These are phyloP conservation scores for Magnaporthiopsis rhizophila DNA, from an alignment of 2,329 filamentous ascomycete genomes.

Conservation along the genomic window DNA sequence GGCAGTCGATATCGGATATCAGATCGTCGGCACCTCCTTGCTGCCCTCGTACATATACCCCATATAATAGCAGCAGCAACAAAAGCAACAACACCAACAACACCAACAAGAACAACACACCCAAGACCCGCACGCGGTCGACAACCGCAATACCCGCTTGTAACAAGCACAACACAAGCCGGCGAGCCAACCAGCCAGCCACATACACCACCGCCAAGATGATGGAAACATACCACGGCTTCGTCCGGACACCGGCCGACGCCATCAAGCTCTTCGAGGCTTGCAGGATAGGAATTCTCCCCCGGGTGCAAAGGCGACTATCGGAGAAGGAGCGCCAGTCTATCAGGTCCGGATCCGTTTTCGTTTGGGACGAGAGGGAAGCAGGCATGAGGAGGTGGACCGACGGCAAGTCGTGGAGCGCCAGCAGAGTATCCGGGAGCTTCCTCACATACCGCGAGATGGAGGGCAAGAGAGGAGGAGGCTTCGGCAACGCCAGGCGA, in stretches of 20 bases:
- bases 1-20: too few relatives aligned
- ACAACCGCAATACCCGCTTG: neutral
- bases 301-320: constrained; percentile 82
- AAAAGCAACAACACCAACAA: neutral
- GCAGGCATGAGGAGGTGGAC: constrained; percentile 98
- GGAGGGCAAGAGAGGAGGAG: constrained; percentile 91
- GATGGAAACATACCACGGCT: constrained; percentile 97
- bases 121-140: neutral
- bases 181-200: neutral
- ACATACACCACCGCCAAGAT: constrained; percentile 17
- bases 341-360: constrained; percentile 93
- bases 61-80: neutral
- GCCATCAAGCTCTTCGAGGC: constrained; percentile 99
- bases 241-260: constrained; percentile 90
- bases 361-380: constrained; percentile 99
- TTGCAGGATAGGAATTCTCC: constrained; percentile 79
- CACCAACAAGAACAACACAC: neutral
- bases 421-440: constrained; percentile 92
- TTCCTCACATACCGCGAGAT: constrained; percentile 97
- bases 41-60: neutral
- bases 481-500: constrained; percentile 52
- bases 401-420: constrained; percentile 98
- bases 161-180: neutral
- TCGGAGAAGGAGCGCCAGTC: constrained; percentile 97
- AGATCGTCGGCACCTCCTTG: too few relatives aligned